Evolutionary conservation across 495 filamentous ascomycete species (phyloP).

Genomic region (Penicillium turbatum): DNA sequence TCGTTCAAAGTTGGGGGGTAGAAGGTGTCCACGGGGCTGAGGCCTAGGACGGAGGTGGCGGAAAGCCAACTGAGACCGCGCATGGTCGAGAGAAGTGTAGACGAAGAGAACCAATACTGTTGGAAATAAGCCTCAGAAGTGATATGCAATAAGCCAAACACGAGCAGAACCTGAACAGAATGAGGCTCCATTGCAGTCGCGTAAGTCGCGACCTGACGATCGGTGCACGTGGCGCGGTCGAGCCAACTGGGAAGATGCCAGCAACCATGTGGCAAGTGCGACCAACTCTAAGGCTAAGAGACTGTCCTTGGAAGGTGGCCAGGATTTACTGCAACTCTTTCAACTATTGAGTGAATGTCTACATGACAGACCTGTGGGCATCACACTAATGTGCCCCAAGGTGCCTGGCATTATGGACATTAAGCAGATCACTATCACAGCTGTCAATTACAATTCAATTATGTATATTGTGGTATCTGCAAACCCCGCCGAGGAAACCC

Average conservation of each 20-base stretch:
- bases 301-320: too few species aligned
- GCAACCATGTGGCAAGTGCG: neutral
- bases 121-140: neutral
- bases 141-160: neutral
- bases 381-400: too few species aligned
- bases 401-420: too few species aligned
- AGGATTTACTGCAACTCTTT: too few species aligned
- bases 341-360: too few species aligned
- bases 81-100: conserved; percentile 9
- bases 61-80: conserved; percentile 11
- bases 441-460: too few species aligned
- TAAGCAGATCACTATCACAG: too few species aligned
- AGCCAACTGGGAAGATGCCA: neutral
- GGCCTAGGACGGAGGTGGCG: conserved; percentile 7
- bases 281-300: too few species aligned
- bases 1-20: conserved; percentile 38
- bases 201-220: conserved; percentile 2
- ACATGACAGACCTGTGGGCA: too few species aligned
- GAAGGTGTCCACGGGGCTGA: conserved; percentile 32
- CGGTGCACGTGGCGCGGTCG: neutral
- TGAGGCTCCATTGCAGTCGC: neutral
- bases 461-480: too few species aligned
- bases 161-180: neutral
- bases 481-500: too few species aligned
- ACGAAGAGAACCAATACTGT: neutral